Percentiles rank a stretch among this genome's conserved stretches.
These are phyloP conservation scores for Beauveria sp. DNA, from an alignment of 2,329 filamentous ascomycete genomes.

Conservation along the genomic window DNA sequence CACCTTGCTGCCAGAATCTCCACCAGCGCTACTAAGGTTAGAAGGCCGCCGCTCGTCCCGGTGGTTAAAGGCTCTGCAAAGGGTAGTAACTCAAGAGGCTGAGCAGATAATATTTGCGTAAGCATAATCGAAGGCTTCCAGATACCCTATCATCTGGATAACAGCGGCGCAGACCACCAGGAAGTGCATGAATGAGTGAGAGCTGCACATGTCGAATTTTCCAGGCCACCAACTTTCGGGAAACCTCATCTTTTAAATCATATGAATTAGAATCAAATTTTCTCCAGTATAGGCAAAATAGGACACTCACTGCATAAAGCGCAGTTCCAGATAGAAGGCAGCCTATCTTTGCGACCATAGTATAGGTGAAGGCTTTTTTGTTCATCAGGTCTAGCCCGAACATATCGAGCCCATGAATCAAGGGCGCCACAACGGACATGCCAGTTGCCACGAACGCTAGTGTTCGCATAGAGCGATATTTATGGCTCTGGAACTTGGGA, in stretches of 20 bases:
- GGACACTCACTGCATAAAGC: slow-evolving; percentile 29
- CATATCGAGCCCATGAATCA: slow-evolving; percentile 28
- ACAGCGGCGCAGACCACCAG: slow-evolving; percentile 8
- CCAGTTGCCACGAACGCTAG: slow-evolving; percentile 29
- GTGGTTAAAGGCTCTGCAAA: background rate
- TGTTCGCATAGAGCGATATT: slow-evolving; percentile 26
- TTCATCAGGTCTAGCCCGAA: slow-evolving; percentile 27
- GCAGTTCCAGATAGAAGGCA: slow-evolving; percentile 28
- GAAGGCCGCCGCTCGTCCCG: background rate
- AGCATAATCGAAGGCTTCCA: slow-evolving; percentile 8
- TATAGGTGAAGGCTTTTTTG: slow-evolving; percentile 15
- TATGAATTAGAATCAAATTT: slow-evolving; percentile 14
- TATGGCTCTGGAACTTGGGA: slow-evolving; percentile 25
- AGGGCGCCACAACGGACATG: slow-evolving; percentile 27
- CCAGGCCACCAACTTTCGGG: slow-evolving; percentile 5
- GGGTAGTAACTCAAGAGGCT: background rate
- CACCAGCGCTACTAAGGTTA: background rate
- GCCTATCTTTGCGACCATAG: slow-evolving; percentile 22
- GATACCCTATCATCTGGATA: slow-evolving; percentile 8
- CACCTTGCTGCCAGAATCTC: background rate
- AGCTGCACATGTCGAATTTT: slow-evolving; percentile 9
- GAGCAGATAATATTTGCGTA: slow-evolving; percentile 1
- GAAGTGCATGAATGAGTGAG: slow-evolving; percentile 6
- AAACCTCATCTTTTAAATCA: slow-evolving; percentile 8
- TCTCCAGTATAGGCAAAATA: slow-evolving; percentile 4